phyloP scores from a whole-genome alignment of 2,329 filamentous ascomycete species.

The Periglandula ipomoeae region DNA sequence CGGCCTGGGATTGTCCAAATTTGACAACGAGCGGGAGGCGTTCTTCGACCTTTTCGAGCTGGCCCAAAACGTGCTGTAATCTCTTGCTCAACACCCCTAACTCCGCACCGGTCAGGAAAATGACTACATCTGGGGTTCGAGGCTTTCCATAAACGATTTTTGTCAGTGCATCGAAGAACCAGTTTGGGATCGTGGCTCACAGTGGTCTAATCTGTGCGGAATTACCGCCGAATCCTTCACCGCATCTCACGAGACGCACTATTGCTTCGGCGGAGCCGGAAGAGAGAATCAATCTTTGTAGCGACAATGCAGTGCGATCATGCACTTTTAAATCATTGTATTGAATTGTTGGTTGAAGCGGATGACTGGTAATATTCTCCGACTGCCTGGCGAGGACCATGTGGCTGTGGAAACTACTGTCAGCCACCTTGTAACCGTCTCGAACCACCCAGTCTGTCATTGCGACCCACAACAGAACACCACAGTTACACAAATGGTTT shows the following conservation, averaged over 20 bases:
- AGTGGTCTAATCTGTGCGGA: background rate
- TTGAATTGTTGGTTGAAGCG: background rate
- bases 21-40: constrained; percentile 41
- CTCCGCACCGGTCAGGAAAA: background rate
- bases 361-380: background rate
- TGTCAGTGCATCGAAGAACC: background rate
- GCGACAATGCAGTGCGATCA: background rate
- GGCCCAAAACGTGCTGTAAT: constrained; percentile 45
- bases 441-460: background rate
- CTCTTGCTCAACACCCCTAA: background rate
- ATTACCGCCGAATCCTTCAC: background rate
- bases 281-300: background rate
- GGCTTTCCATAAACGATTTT: background rate
- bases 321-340: background rate
- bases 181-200: background rate
- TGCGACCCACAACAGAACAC: background rate
- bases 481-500: background rate
- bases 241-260: background rate
- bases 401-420: background rate
- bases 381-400: background rate
- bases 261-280: background rate
- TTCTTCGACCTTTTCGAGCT: constrained; percentile 60
- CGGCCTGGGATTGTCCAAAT: constrained; percentile 47
- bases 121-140: background rate
- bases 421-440: background rate